Conservation (phyloP, 352 stramenopile species). For the Nothophytophthora sp. region DNA sequence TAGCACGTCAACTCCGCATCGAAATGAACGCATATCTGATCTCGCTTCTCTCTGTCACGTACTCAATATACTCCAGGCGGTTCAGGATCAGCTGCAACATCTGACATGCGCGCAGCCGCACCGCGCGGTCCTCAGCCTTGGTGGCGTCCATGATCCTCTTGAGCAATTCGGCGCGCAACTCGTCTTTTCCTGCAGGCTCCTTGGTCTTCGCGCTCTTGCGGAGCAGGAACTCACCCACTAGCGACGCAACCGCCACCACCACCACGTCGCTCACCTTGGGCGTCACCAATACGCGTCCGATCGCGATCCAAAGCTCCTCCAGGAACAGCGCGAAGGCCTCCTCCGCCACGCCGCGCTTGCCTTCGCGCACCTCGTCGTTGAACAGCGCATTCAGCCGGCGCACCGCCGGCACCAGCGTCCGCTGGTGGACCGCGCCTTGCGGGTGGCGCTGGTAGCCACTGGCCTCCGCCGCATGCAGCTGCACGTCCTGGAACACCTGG, state of each 20-base stretch:
- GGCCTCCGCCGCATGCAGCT: constrained; percentile 59
- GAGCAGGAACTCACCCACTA: constrained; percentile 53
- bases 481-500: constrained; percentile 68
- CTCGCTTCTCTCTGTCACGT: constrained; percentile 12
- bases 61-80: constrained; percentile 55
- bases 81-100: constrained; percentile 67
- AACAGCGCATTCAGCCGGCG: constrained; percentile 53
- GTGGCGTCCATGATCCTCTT: constrained; percentile 46
- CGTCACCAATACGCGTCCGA: constrained; percentile 50
- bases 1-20: too few relatives aligned
- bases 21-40: not conserved
- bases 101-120: constrained; percentile 56
- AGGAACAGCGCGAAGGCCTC: constrained; percentile 64
- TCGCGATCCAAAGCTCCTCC: constrained; percentile 59
- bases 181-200: constrained; percentile 23
- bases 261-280: constrained; percentile 45
- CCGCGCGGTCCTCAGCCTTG: constrained; percentile 61
- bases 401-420: constrained; percentile 49
- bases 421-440: constrained; percentile 26
- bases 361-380: constrained; percentile 44
- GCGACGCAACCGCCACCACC: constrained; percentile 44
- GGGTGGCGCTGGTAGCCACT: constrained; percentile 39
- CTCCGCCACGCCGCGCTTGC: constrained; percentile 36
- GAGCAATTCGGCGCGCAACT: constrained; percentile 57
- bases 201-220: constrained; percentile 23